Percentiles rank a stretch among this genome's conserved stretches.
Evolutionary conservation across 768 basidiomycete species (phyloP).

Genomic region (Hirschioporus abietinus): DNA sequence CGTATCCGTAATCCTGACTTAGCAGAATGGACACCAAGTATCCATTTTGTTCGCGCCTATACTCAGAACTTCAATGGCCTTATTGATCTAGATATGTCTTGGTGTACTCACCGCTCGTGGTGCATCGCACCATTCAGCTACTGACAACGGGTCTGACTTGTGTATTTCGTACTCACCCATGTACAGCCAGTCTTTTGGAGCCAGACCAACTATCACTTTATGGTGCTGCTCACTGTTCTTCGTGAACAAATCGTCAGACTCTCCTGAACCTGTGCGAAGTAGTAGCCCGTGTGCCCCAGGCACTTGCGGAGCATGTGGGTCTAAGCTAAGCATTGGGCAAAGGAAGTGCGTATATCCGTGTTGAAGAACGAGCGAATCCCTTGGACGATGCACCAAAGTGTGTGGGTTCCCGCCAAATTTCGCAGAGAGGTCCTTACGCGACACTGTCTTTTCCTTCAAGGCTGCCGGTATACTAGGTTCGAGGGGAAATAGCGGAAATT

Average conservation of each 20-base stretch:
- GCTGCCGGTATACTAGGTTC: neutral
- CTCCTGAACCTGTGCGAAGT: conserved; percentile 14
- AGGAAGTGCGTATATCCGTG: conserved; percentile 31
- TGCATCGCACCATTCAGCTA: conserved; percentile 21
- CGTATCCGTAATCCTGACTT: conserved; percentile 9
- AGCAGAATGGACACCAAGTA: conserved; percentile 17
- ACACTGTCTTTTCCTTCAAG: conserved; percentile 17
- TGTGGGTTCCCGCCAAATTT: conserved; percentile 32
- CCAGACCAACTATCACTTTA: neutral
- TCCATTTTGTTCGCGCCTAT: conserved; percentile 27
- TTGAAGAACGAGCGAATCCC: conserved; percentile 12
- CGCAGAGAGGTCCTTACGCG: conserved; percentile 25
- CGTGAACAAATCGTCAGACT: neutral
- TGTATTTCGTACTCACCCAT: conserved; percentile 24
- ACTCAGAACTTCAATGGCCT: neutral
- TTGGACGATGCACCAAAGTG: conserved; percentile 23
- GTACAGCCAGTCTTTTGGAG: conserved; percentile 22
- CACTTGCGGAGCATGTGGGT: conserved; percentile 31
- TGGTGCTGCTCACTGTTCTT: neutral
- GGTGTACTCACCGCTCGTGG: neutral
- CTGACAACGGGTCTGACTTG: conserved; percentile 15
- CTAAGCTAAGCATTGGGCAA: conserved; percentile 27
- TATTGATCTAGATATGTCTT: neutral
- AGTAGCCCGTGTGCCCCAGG: conserved; percentile 31
- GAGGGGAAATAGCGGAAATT: neutral